Base-by-base conservation (phyloP, 2,329 filamentous ascomycete genomes). In the Microdochium nivale region DNA sequence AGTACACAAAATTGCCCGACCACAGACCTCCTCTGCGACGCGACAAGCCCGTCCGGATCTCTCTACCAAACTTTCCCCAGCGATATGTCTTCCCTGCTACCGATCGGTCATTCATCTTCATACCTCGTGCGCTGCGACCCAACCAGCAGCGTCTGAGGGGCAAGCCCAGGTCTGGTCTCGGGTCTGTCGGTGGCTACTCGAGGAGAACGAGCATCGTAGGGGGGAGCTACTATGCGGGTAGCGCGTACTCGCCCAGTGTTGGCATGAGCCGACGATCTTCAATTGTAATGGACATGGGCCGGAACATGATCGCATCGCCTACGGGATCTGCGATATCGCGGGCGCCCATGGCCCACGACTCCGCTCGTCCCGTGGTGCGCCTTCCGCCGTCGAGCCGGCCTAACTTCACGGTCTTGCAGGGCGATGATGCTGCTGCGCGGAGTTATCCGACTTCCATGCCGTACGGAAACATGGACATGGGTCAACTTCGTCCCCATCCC, bases 41-140 rank as follows among this genome's bases (percentile, higher is more conserved):
- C 60, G 94, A 99, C 72, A 99, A 97, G 67, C 94, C 94, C 8
- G 94, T 97, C 40, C 86, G 94, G 49, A 89, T 99, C 59, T 96
- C 90, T 9, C 76, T 99, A 43, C 92, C 94, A 2, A 79, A 87
- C 25, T 80, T 87, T 56, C 75, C 83, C 13, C 88, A 90, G 33
- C 83, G 88, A 56, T 96, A 96, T 68, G 91, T 96, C 54, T 96
- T 94, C 69, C 94, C 94, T 5, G 87, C 90, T 2, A 77, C 81
- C 47, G 91, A 96, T 61, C 79, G 94, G 57, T 97, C 94, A 0
- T 99, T 99, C 68, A 95, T 96, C 61, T 99, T 99, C 70, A 99
- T 99, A 54, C 94, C 94, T 13, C 81, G 94, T 58, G 92, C 92
- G 11, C 80, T 96, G 73, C 83, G 94, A 59, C 94, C 94, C 14